Base-by-base conservation (phyloP, 169 alveolate genomes). In the Theileria orientalis region DNA sequence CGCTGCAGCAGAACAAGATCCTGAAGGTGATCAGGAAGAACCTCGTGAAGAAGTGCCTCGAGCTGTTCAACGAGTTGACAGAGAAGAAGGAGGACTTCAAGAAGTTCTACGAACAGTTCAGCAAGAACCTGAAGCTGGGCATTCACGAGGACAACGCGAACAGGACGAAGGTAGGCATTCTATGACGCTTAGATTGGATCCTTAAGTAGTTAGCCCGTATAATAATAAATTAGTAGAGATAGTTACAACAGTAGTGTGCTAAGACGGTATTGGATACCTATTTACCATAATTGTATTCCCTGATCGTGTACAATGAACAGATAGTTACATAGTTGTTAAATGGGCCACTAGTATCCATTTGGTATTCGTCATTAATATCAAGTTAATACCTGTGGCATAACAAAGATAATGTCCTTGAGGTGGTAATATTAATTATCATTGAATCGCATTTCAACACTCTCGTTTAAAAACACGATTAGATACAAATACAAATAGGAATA, bases 71-170 rank as follows among this genome's bases (percentile, higher is more conserved):
- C 52, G 99, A 97, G 86, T 90, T 98, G 57, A 94, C 98, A n/a
- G 99, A 97, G 79, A 97, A 98, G 90, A 96, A 96, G 73, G 99
- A 98, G 69, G 99, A 97, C 94, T 97, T 95, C 97, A 96, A 95
- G 96, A 97, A 97, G 92, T 97, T 98, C 98, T 98, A 97, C 94
- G 99, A 97, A 90, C 98, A 97, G 90, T 97, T 97, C 97, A 94
- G 98, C 84, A 98, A 97, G 97, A 97, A 97, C 94, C 93, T 98
- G 67, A 98, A 97, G 90, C 90, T 97, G 71, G 99, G 99, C 62
- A 96, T 97, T 87, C 99, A 97, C 85, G 99, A 98, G 86, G 99
- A 98, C 86, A 90, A 97, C 70, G 94, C 98, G 68, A 98, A 98
- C 92, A 91, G 99, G 69, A 83, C 88, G 27, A 97, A 98, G 96